Conservation (phyloP, 2,329 filamentous ascomycete genomes). For the Fusarium xylarioides region DNA sequence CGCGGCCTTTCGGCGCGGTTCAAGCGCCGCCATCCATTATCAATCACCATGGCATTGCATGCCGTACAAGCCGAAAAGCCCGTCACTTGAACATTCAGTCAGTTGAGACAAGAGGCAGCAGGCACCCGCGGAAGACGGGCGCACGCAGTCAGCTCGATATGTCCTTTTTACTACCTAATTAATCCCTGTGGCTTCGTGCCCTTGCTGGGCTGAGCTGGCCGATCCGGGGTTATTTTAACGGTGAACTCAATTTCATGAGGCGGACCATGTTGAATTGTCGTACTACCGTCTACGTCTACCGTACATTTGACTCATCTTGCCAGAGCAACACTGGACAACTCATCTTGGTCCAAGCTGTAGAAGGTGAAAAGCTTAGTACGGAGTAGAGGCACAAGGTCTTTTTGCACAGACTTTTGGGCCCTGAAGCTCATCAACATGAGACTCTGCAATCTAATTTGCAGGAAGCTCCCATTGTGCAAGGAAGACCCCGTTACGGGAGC, state of each 20-base stretch:
- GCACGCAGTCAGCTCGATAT: slow-evolving; percentile 4
- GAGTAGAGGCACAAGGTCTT: background rate
- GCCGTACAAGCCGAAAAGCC: slow-evolving; percentile 21
- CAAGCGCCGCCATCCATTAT: slow-evolving; percentile 3
- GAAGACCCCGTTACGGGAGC: slow-evolving; percentile 21
- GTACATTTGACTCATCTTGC: slow-evolving; percentile 30
- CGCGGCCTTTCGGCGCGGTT: slow-evolving; percentile 5
- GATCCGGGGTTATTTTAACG: slow-evolving; percentile 28
- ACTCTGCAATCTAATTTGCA: slow-evolving; percentile 22
- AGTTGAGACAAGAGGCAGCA: slow-evolving; percentile 10
- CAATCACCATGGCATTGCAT: background rate
- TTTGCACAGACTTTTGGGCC: slow-evolving; percentile 13
- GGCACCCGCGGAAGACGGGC: slow-evolving; percentile 15
- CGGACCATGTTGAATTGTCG: slow-evolving; percentile 5
- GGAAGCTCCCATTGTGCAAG: slow-evolving; percentile 13
- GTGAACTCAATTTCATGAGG: slow-evolving; percentile 17
- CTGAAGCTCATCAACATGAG: slow-evolving; percentile 13
- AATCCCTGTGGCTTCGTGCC: slow-evolving; percentile 8
- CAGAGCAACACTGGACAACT: slow-evolving; percentile 33
- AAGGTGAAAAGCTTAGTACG: background rate
- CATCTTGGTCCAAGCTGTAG: slow-evolving; percentile 29
- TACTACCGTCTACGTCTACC: background rate
- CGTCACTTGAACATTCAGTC: background rate
- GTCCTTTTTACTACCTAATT: background rate
- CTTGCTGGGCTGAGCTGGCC: slow-evolving; percentile 27